Percentiles rank a stretch among this genome's conserved stretches.
Conservation (phyloP, 148 eudicot species). For the Amaranthus cruentus region DNA sequence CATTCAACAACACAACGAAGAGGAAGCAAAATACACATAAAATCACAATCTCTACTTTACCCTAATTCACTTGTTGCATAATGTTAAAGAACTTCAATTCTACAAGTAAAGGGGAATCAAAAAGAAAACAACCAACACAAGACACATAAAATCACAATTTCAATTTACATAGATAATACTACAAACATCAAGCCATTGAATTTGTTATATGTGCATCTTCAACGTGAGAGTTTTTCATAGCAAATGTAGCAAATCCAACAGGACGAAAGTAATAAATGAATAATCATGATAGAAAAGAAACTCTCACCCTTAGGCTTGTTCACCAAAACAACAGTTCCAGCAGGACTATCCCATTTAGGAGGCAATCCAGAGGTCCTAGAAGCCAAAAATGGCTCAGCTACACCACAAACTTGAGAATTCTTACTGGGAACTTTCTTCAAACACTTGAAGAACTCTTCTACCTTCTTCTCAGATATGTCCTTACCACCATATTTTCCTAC, state of each 20-base stretch:
- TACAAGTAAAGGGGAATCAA: not conserved
- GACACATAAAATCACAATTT: not conserved
- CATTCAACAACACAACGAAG: no score
- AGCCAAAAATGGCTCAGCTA: conserved; percentile 65
- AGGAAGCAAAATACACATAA: no score
- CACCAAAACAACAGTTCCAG: conserved; percentile 77
- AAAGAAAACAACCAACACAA: not conserved
- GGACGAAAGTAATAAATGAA: not conserved
- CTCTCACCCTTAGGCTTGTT: conserved; percentile 90
- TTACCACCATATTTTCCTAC: conserved; percentile 33
- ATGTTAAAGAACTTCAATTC: not conserved
- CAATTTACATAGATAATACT: not conserved
- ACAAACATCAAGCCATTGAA: no score
- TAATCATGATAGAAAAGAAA: not conserved
- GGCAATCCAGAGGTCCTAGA: conserved; percentile 76
- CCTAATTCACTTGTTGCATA: no score
- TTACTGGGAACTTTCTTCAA: conserved; percentile 83
- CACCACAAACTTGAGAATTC: conserved; percentile 31
- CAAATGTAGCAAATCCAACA: no score
- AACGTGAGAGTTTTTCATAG: no score
- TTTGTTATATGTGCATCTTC: no score
- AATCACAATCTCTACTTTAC: no score
- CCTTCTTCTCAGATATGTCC: conserved; percentile 72
- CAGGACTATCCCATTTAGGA: conserved; percentile 71
- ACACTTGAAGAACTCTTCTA: conserved; percentile 84